Evolutionary conservation across 768 basidiomycete genomes (phyloP).

Genomic region (Leccinum fibrillosum): DNA sequence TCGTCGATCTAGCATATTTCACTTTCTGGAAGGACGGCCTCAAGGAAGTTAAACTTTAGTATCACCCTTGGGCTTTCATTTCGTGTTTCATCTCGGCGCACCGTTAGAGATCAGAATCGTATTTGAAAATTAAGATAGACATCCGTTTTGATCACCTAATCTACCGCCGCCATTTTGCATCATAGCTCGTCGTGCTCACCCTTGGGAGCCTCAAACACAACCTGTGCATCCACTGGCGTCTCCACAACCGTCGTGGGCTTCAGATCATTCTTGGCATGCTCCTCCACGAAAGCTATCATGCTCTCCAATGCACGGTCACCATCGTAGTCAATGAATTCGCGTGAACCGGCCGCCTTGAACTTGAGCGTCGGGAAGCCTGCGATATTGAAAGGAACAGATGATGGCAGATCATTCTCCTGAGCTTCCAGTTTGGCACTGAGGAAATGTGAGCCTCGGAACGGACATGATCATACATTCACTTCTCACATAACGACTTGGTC

Average conservation of each 20-base stretch:
- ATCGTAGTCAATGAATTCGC: conserved; percentile 88
- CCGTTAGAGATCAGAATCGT: conserved; percentile 12
- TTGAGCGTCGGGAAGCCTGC: conserved; percentile 93
- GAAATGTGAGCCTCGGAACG: conserved; percentile 8
- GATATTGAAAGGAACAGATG: conserved; percentile 83
- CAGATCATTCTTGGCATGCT: conserved; percentile 73
- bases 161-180: conserved; percentile 10
- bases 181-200: conserved; percentile 29
- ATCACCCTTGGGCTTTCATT: not conserved
- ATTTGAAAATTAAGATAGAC: conserved; percentile 22
- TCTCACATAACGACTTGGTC: conserved; percentile 74
- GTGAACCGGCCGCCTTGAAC: conserved; percentile 87
- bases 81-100: not conserved
- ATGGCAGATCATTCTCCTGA: conserved; percentile 92
- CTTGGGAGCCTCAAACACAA: conserved; percentile 24
- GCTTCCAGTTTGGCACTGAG: conserved; percentile 92
- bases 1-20: conserved; percentile 62
- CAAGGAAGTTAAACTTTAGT: conserved; percentile 71
- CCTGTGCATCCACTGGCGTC: conserved; percentile 21
- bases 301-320: conserved; percentile 90
- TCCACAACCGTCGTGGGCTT: conserved; percentile 33
- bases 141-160: conserved; percentile 19
- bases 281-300: conserved; percentile 78
- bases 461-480: conserved; percentile 13
- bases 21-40: conserved; percentile 97